These are phyloP conservation scores for Aureobasidium sp. DNA, from an alignment of 2,329 filamentous ascomycete genomes.

Conservation along the genomic window DNA sequence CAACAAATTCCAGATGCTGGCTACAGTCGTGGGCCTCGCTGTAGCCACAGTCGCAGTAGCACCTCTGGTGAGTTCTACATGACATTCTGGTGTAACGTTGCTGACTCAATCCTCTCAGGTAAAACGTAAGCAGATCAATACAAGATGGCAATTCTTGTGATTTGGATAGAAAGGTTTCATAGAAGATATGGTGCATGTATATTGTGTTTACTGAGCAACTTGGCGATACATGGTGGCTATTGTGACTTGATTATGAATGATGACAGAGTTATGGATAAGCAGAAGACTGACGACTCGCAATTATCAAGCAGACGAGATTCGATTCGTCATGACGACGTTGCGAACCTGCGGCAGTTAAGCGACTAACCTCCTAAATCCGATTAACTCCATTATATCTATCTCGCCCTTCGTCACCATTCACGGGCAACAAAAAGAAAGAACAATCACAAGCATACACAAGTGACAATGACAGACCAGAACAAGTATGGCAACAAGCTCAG, in stretches of 20 bases:
- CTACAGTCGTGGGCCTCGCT: conserved; percentile 73
- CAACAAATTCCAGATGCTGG: conserved; percentile 77
- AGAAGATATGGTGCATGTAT: not conserved
- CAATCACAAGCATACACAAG: not conserved
- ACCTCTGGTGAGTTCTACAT: conserved; percentile 79
- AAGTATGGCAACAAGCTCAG: conserved; percentile 45
- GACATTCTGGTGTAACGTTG: too few relatives aligned
- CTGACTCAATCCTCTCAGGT: conserved; percentile 34
- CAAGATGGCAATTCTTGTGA: conserved; percentile 48
- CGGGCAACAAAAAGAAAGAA: not conserved
- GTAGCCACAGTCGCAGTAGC: conserved; percentile 70
- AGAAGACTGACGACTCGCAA: too few relatives aligned
- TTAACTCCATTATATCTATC: not conserved
- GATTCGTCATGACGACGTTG: not conserved
- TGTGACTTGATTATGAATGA: not conserved
- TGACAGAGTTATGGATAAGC: too few relatives aligned
- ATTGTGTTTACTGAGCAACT: not conserved
- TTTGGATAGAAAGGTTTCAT: not conserved
- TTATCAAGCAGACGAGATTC: too few relatives aligned
- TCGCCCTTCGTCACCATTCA: not conserved
- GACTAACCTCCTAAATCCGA: not conserved
- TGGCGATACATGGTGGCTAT: not conserved
- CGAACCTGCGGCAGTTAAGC: too few relatives aligned
- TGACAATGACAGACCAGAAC: conserved; percentile 34
- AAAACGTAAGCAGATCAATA: conserved; percentile 60